A percentile compares a stretch with the other conserved stretches of the same genome.
These are phyloP conservation scores for Globisporangium nodosum DNA, from an alignment of 352 stramenopile genomes.

Conservation along the genomic window DNA sequence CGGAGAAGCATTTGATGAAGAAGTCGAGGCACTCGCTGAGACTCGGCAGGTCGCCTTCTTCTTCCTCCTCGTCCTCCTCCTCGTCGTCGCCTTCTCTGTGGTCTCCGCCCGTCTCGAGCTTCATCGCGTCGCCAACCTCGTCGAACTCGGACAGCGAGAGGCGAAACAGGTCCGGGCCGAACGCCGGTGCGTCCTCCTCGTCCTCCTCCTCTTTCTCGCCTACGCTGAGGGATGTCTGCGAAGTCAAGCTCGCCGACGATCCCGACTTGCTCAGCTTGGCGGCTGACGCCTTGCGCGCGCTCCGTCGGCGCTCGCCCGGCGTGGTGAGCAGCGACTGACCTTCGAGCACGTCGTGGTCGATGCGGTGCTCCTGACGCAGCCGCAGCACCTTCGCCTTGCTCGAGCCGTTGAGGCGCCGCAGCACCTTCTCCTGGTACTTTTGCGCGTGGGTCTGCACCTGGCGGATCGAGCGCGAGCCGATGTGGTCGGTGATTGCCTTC, in stretches of 20 bases:
- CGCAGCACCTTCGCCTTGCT: conserved; percentile 15
- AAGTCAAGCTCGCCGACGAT: neutral
- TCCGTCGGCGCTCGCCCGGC: conserved; percentile 1
- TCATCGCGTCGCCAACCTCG: neutral
- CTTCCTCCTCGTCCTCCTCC: neutral
- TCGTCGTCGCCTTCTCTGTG: neutral
- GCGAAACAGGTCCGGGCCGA: conserved; percentile 1
- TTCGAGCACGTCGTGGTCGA: conserved; percentile 16
- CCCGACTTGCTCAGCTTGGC: conserved; percentile 1
- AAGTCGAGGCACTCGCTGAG: conserved; percentile 18
- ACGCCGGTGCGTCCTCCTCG: neutral
- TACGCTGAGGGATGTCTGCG: neutral
- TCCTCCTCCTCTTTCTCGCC: neutral
- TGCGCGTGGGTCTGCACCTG: conserved; percentile 17
- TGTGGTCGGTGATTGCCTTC: conserved; percentile 12
- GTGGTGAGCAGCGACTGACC: conserved; percentile 5
- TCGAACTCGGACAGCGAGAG: conserved; percentile 10
- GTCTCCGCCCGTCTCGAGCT: neutral
- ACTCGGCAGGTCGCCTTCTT: conserved; percentile 9
- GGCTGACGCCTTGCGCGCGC: neutral
- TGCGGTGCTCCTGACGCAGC: conserved; percentile 12
- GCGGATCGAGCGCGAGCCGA: conserved; percentile 11
- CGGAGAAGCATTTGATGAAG: conserved; percentile 15
- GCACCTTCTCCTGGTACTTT: conserved; percentile 17
- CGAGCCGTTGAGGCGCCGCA: conserved; percentile 6